Evolutionary conservation across 805 yeast species (phyloP).

Genomic region (fission yeast (Schizosaccharomyces pombe)): DNA sequence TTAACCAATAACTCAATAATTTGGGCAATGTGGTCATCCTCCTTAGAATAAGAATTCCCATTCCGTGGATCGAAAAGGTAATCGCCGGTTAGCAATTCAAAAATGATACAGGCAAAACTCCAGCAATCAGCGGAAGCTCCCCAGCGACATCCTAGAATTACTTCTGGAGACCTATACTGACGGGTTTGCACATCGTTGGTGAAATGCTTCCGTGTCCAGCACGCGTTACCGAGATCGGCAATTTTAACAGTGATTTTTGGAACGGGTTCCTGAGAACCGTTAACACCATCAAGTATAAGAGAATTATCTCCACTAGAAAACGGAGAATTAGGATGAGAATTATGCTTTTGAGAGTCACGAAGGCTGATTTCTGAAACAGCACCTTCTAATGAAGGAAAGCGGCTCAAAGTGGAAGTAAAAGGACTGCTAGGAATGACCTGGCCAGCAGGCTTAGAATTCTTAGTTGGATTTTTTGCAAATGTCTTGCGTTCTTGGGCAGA

Average conservation of each 20-base stretch:
- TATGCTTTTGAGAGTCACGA: neutral
- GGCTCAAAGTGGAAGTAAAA: neutral
- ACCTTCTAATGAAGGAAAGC: neutral
- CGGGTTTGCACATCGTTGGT: conserved; percentile 80
- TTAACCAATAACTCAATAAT: conserved; percentile 63
- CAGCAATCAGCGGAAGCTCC: conserved; percentile 89
- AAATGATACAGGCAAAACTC: conserved; percentile 82
- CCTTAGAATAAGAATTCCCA: conserved; percentile 42
- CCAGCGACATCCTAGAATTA: conserved; percentile 60
- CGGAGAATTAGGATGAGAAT: neutral
- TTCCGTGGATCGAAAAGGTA: conserved; percentile 70
- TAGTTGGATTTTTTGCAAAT: too few species aligned
- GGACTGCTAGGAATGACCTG: neutral
- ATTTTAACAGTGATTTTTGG: conserved; percentile 57
- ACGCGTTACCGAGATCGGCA: conserved; percentile 85
- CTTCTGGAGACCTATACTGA: conserved; percentile 83
- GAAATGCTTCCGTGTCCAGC: conserved; percentile 58
- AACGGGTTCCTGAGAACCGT: too few species aligned
- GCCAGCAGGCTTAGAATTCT: neutral
- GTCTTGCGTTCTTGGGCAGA: too few species aligned
- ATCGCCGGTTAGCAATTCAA: conserved; percentile 85
- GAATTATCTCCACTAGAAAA: neutral
- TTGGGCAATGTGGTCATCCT: conserved; percentile 85
- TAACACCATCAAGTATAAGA: too few species aligned
- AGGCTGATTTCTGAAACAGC: neutral